These are phyloP conservation scores for Leccinum variicolor DNA, from an alignment of 768 basidiomycete species.

Conservation along the genomic window DNA sequence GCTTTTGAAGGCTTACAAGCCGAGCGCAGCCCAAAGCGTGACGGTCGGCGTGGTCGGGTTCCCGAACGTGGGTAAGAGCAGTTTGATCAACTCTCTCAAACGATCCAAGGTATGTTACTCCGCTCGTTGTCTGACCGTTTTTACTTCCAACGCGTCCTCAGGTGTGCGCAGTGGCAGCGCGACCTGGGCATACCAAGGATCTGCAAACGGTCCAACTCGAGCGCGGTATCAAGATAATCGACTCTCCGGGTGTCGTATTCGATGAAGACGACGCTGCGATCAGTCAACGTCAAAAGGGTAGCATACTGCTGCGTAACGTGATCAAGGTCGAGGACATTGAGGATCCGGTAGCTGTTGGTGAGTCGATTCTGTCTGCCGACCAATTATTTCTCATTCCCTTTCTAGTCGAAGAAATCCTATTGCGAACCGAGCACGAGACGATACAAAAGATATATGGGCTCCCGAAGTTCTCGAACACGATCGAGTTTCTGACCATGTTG, in stretches of 20 bases:
- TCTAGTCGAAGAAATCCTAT: conserved; percentile 83
- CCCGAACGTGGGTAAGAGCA: conserved; percentile 97
- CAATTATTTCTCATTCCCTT: neutral
- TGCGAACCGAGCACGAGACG: conserved; percentile 64
- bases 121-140: neutral
- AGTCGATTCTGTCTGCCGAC: conserved; percentile 22
- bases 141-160: conserved; percentile 22
- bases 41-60: conserved; percentile 96
- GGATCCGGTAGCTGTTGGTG: conserved; percentile 87
- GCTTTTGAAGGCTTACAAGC: conserved; percentile 81
- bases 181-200: conserved; percentile 91
- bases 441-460: conserved; percentile 84
- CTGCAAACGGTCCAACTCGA: conserved; percentile 91
- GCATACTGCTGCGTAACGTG: conserved; percentile 81
- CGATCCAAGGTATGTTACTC: conserved; percentile 56
- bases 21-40: conserved; percentile 58
- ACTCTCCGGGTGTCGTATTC: conserved; percentile 96
- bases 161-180: conserved; percentile 93
- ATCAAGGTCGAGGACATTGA: conserved; percentile 88
- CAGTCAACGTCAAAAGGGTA: conserved; percentile 45
- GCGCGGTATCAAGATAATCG: conserved; percentile 87
- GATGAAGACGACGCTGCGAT: conserved; percentile 63
- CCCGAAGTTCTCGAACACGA: conserved; percentile 64
- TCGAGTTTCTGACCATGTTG: conserved; percentile 89
- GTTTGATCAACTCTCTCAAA: conserved; percentile 90